A percentile compares a stretch with the other conserved stretches of the same genome.
Conservation (phyloP, 441 rosid species). For the Populus tomentosa region DNA sequence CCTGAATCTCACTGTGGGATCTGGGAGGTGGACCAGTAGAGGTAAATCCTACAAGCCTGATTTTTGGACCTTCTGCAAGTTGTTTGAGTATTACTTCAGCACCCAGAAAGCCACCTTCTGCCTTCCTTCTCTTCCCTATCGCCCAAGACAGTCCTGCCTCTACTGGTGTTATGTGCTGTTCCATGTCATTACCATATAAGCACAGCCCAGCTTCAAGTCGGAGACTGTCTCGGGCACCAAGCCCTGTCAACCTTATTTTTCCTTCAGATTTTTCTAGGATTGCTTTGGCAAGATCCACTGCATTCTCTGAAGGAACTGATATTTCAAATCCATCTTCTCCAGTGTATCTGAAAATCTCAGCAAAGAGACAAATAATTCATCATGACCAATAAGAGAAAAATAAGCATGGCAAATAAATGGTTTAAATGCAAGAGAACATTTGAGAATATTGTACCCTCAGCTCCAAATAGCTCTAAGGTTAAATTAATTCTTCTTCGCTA, state of each 20-base stretch:
- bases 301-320: constrained; percentile 83
- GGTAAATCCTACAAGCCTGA: constrained; percentile 80
- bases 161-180: constrained; percentile 78
- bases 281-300: constrained; percentile 84
- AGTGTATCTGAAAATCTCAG: constrained; percentile 54
- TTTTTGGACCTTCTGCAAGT: constrained; percentile 70
- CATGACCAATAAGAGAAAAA: background rate
- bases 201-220: constrained; percentile 93
- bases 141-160: constrained; percentile 99
- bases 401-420: background rate
- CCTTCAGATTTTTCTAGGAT: constrained; percentile 90
- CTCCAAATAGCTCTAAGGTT: no score
- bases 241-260: constrained; percentile 82
- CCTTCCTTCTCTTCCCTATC: constrained; percentile 86
- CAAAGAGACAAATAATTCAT: constrained; percentile 6
- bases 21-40: constrained; percentile 89
- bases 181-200: constrained; percentile 95
- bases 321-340: constrained; percentile 99
- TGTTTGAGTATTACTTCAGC: constrained; percentile 86
- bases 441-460: background rate
- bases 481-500: background rate
- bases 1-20: constrained; percentile 87
- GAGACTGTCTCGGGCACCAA: constrained; percentile 95
- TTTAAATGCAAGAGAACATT: background rate
- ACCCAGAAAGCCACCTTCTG: constrained; percentile 92